A percentile compares a stretch with the other conserved stretches of the same genome.
phyloP scores from a whole-genome alignment of 2,329 filamentous ascomycete species.

The Paraconiothyrium sp. region DNA sequence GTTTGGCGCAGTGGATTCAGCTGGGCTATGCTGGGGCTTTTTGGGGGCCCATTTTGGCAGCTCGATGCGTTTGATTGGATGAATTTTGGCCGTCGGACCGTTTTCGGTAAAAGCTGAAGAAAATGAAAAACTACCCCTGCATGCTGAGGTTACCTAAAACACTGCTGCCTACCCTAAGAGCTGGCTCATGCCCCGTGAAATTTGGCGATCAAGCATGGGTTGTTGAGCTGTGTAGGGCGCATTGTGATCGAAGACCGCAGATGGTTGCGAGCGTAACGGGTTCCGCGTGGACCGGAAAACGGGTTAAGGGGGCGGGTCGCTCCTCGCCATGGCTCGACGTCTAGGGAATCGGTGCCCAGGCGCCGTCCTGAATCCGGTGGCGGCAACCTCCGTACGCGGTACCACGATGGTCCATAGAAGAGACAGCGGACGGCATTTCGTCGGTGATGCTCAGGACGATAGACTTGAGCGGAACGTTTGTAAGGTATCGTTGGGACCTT shows the following conservation, averaged over 20 bases:
- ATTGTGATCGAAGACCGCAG: not conserved
- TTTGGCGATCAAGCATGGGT: not conserved
- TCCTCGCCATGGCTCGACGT: no score
- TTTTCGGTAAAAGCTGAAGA: not conserved
- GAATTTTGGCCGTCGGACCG: not conserved
- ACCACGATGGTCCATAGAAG: not conserved
- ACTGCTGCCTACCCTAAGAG: not conserved
- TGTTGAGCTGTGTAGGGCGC: not conserved
- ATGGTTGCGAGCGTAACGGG: no score
- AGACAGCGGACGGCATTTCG: not conserved
- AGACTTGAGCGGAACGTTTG: no score
- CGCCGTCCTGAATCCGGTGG: not conserved
- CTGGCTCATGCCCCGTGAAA: not conserved
- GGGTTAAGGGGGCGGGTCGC: no score
- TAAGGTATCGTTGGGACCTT: not conserved
- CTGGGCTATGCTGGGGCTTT: not conserved
- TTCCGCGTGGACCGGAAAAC: no score
- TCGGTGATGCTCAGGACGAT: not conserved
- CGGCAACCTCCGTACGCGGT: not conserved
- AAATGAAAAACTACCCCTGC: not conserved
- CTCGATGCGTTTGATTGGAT: not conserved
- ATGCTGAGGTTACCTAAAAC: not conserved
- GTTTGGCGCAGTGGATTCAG: not conserved
- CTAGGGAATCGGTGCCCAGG: no score
- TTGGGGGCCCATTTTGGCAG: not conserved